phyloP scores from a whole-genome alignment of 2,329 filamentous ascomycete species.

The Parastagonospora nodorum region DNA sequence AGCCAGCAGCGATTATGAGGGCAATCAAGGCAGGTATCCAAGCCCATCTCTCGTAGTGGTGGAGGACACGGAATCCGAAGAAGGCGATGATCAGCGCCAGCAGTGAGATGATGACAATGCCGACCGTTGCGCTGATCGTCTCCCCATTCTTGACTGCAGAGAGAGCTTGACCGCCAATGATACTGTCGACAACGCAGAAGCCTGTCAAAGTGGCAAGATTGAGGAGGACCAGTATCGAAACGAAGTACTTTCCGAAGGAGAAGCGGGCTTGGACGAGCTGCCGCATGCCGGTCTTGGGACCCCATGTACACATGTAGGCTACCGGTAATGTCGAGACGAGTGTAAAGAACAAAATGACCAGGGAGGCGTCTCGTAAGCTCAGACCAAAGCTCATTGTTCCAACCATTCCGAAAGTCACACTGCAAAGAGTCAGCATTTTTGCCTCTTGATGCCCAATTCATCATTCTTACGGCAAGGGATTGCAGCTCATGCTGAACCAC shows the following conservation, averaged over 20 bases:
- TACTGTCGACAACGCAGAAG: slow-evolving; percentile 66
- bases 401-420: slow-evolving; percentile 68
- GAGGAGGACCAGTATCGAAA: slow-evolving; percentile 64
- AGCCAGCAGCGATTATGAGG: slow-evolving; percentile 61
- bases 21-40: slow-evolving; percentile 62
- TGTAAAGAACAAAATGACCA: slow-evolving; percentile 68
- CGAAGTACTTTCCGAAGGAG: slow-evolving; percentile 61
- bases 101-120: slow-evolving; percentile 65
- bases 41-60: slow-evolving; percentile 63
- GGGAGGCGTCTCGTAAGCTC: slow-evolving; percentile 59
- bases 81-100: slow-evolving; percentile 65
- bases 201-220: slow-evolving; percentile 67
- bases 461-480: slow-evolving; percentile 60
- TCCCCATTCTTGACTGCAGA: slow-evolving; percentile 40
- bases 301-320: slow-evolving; percentile 63
- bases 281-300: slow-evolving; percentile 66
- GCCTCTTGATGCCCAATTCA: background rate
- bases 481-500: slow-evolving; percentile 64
- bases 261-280: slow-evolving; percentile 70
- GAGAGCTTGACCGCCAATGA: slow-evolving; percentile 61
- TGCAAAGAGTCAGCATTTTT: slow-evolving; percentile 7
- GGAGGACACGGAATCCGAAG: slow-evolving; percentile 61
- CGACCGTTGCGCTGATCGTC: slow-evolving; percentile 59
- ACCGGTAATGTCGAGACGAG: slow-evolving; percentile 60
- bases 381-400: slow-evolving; percentile 62